These are phyloP conservation scores for Peronospora belbahrii DNA, from an alignment of 352 stramenopile genomes.

Conservation along the genomic window DNA sequence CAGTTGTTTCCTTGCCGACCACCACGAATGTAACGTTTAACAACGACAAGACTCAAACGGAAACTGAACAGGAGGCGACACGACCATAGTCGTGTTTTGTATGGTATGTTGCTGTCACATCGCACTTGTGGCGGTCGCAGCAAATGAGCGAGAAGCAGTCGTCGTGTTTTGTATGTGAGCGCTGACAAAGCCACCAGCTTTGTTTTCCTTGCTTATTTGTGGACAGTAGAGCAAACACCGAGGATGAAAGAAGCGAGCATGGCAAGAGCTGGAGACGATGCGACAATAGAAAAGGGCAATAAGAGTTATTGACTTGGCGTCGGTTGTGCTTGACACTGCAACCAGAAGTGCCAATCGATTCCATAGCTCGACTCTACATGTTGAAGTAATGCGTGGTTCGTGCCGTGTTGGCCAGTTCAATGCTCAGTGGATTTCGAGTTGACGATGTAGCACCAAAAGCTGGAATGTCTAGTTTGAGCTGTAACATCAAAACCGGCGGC, in stretches of 20 bases:
- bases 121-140: background rate
- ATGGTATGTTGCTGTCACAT: constrained; percentile 11
- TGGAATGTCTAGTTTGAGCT: too few relatives aligned
- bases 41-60: constrained; percentile 3
- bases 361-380: too few relatives aligned
- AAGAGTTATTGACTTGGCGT: too few relatives aligned
- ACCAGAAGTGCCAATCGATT: too few relatives aligned
- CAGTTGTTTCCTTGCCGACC: constrained; percentile 4
- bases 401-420: too few relatives aligned
- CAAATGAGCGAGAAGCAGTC: constrained; percentile 1
- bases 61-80: constrained; percentile 8
- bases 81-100: constrained; percentile 20
- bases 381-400: too few relatives aligned
- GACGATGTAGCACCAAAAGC: too few relatives aligned
- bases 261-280: constrained; percentile 8
- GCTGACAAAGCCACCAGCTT: background rate
- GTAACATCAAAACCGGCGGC: too few relatives aligned
- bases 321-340: too few relatives aligned
- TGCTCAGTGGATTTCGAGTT: too few relatives aligned
- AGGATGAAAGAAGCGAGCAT: background rate
- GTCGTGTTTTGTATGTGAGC: constrained; percentile 14
- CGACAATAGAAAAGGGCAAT: constrained; percentile 15
- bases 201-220: background rate
- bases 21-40: constrained; percentile 15
- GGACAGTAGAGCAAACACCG: background rate